Evolutionary conservation across 169 alveolate species (phyloP).

Genomic region (Eimeria maxima): DNA sequence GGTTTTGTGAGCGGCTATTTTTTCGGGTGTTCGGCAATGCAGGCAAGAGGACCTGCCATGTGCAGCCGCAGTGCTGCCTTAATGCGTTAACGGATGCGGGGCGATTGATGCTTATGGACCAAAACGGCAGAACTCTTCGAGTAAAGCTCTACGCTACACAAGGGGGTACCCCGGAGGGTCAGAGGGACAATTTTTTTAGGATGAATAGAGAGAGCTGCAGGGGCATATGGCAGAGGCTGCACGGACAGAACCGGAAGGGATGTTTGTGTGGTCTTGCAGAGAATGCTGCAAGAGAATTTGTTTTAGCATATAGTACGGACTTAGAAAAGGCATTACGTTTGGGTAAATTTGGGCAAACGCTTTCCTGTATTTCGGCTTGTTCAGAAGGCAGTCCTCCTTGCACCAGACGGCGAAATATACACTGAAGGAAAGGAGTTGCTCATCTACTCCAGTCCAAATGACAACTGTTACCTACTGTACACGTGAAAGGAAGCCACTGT

Average conservation of each 20-base stretch:
- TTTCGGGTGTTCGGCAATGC: not conserved
- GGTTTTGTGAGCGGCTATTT: not conserved
- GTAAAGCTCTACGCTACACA: not conserved
- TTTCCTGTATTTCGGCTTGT: not conserved
- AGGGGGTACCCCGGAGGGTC: not conserved
- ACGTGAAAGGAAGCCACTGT: conserved; percentile 33
- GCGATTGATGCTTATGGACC: conserved; percentile 57
- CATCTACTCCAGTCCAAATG: conserved; percentile 48
- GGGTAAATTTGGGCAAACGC: too few relatives aligned
- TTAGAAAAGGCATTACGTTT: not conserved
- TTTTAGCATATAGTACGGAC: not conserved
- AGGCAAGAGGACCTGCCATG: conserved; percentile 58
- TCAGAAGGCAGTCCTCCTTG: conserved; percentile 64
- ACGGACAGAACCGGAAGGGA: not conserved
- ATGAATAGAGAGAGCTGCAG: not conserved
- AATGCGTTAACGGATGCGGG: conserved; percentile 34
- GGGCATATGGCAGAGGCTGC: not conserved
- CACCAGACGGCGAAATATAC: conserved; percentile 64
- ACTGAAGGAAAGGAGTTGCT: conserved; percentile 75
- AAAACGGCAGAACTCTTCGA: conserved; percentile 4
- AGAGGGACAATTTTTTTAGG: not conserved
- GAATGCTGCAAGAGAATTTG: not conserved
- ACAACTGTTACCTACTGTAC: conserved; percentile 64
- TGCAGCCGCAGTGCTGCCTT: conserved; percentile 78
- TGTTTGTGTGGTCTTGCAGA: not conserved